phyloP scores from a whole-genome alignment of 441 rosid genomes.

The Euphorbia neoarborescens region DNA sequence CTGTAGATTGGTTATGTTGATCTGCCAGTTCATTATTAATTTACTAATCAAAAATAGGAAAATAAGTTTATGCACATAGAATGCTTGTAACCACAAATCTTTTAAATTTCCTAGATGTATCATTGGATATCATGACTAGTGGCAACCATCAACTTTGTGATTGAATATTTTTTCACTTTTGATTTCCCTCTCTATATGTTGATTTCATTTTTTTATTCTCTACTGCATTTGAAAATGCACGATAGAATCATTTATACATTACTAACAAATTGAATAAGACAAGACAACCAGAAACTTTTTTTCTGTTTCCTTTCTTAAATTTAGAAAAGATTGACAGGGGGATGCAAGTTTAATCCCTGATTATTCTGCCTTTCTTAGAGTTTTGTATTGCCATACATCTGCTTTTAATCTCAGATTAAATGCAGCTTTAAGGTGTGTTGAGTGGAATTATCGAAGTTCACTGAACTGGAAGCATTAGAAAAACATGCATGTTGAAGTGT shows the following conservation, averaged over 20 bases:
- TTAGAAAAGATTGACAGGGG: background rate
- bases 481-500: background rate
- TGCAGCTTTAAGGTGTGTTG: background rate
- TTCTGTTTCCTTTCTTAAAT: background rate
- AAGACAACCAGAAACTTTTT: background rate
- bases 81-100: background rate
- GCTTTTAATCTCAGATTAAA: background rate
- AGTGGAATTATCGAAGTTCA: background rate
- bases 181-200: background rate
- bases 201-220: background rate
- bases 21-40: background rate
- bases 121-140: background rate
- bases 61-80: background rate
- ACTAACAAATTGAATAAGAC: background rate
- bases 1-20: slow-evolving; percentile 7
- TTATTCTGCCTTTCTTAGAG: background rate
- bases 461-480: background rate
- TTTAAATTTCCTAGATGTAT: background rate
- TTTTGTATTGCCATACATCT: background rate
- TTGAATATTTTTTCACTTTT: background rate
- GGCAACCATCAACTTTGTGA: background rate
- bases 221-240: background rate
- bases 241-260: background rate
- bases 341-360: background rate
- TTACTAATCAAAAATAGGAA: slow-evolving; percentile 7